Evolutionary conservation across 2,329 filamentous ascomycete species (phyloP).

Genomic region (Colletotrichum falcatum): DNA sequence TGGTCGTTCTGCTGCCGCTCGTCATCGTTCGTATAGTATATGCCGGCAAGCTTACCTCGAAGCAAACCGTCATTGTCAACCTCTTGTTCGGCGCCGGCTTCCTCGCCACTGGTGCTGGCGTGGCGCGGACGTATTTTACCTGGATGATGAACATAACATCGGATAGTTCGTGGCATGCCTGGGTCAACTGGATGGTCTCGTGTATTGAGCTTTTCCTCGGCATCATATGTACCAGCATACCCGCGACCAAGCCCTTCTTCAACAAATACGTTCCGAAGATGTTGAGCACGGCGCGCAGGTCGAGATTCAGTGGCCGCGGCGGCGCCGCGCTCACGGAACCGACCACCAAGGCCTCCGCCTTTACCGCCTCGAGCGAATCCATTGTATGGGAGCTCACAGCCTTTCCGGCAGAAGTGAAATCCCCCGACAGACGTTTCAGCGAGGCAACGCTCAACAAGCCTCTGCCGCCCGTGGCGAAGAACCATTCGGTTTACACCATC

Average conservation of each 20-base stretch:
- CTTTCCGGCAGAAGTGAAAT: not conserved
- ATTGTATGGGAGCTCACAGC: not conserved
- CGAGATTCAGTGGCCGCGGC: not conserved
- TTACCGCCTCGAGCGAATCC: conserved; percentile 8
- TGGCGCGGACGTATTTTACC: conserved; percentile 53
- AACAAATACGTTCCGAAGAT: conserved; percentile 50
- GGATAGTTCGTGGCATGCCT: conserved; percentile 53
- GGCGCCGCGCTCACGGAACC: conserved; percentile 12
- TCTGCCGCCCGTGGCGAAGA: conserved; percentile 43
- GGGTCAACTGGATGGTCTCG: conserved; percentile 51
- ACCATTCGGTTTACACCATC: conserved; percentile 39
- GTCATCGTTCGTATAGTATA: conserved; percentile 52
- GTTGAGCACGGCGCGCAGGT: conserved; percentile 38
- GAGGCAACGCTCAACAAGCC: conserved; percentile 46
- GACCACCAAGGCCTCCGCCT: conserved; percentile 14
- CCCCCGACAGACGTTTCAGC: conserved; percentile 16
- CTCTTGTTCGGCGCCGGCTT: conserved; percentile 63
- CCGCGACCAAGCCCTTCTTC: conserved; percentile 59
- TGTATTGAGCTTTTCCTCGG: conserved; percentile 57
- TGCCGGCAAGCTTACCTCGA: conserved; percentile 56
- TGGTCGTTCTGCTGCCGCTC: conserved; percentile 65
- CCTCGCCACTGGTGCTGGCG: conserved; percentile 57
- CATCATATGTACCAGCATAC: conserved; percentile 59
- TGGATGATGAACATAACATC: conserved; percentile 47
- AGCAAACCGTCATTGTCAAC: conserved; percentile 59